These are phyloP conservation scores for Bryum argenteum DNA, from an alignment of 225 moss, liverwort and hornwort genomes.

Conservation along the genomic window DNA sequence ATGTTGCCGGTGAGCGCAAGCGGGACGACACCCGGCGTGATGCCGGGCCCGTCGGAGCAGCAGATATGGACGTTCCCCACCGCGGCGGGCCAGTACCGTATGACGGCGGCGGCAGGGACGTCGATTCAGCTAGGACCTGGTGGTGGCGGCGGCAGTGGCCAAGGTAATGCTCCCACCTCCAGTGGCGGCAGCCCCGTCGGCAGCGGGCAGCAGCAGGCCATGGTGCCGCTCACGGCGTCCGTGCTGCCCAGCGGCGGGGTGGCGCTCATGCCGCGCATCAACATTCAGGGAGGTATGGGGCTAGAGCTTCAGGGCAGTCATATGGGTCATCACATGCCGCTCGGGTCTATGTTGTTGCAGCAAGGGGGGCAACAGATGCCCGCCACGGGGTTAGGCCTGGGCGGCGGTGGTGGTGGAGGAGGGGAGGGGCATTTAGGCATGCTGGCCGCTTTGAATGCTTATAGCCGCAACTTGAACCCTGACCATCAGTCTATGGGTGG, in stretches of 20 bases:
- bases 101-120: slow-evolving; percentile 84
- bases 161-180: slow-evolving; percentile 76
- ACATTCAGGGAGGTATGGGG: slow-evolving; percentile 87
- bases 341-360: slow-evolving; percentile 97
- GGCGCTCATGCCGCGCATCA: slow-evolving; percentile 95
- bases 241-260: slow-evolving; percentile 90
- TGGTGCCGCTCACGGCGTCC: slow-evolving; percentile 77
- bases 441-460: slow-evolving; percentile 98
- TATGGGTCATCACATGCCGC: slow-evolving; percentile 87
- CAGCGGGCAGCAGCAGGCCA: slow-evolving; percentile 47
- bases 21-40: slow-evolving; percentile 82
- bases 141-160: slow-evolving; percentile 61
- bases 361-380: slow-evolving; percentile 80
- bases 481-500: slow-evolving; percentile 97
- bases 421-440: slow-evolving; percentile 94
- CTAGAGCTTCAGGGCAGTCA: slow-evolving; percentile 94
- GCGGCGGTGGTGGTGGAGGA: slow-evolving; percentile 52
- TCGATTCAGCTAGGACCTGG: slow-evolving; percentile 92
- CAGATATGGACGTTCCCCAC: slow-evolving; percentile 99
- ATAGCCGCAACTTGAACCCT: slow-evolving; percentile 85
- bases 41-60: slow-evolving; percentile 85
- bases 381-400: slow-evolving; percentile 87
- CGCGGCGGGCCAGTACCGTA: slow-evolving; percentile 78
- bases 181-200: slow-evolving; percentile 57
- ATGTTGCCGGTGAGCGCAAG: slow-evolving; percentile 96